A percentile compares a stretch with the other conserved stretches of the same genome.
Evolutionary conservation across 2,329 filamentous ascomycete species (phyloP).

Genomic region (Colletotrichum sp.): DNA sequence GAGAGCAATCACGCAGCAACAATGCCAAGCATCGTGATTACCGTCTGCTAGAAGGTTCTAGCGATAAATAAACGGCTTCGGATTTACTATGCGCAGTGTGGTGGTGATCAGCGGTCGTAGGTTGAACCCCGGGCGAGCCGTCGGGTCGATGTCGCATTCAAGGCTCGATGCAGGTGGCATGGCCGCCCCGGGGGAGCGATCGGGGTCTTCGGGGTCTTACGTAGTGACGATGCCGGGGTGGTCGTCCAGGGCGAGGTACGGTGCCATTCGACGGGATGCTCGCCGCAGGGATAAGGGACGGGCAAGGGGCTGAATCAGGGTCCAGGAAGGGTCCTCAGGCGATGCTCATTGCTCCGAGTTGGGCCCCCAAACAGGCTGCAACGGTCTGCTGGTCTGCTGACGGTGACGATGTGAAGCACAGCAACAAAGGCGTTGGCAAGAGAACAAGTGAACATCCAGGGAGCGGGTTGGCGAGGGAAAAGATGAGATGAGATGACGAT

Average conservation of each 20-base stretch:
- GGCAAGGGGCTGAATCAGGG: slow-evolving; percentile 20
- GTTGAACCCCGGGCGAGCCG: not conserved
- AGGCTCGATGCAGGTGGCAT: slow-evolving; percentile 9
- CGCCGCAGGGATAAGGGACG: slow-evolving; percentile 8
- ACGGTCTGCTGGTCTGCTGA: not conserved
- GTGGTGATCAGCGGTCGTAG: not conserved
- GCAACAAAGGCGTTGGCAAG: not conserved
- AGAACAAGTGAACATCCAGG: not conserved
- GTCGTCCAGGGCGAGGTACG: not conserved
- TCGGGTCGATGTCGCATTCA: slow-evolving; percentile 6
- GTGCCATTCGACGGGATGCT: not conserved
- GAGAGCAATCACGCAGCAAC: not conserved
- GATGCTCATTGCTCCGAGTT: not conserved
- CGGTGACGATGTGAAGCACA: not conserved
- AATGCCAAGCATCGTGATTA: not conserved
- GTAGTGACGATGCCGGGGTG: not conserved
- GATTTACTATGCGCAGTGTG: not conserved
- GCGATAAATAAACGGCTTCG: not conserved
- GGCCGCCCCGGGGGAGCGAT: slow-evolving; percentile 3
- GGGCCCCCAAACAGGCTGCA: not conserved
- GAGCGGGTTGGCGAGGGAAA: not conserved
- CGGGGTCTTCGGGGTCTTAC: slow-evolving; percentile 12
- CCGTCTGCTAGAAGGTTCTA: slow-evolving; percentile 3
- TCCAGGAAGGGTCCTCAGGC: slow-evolving; percentile 1
- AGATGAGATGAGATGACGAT: slow-evolving; percentile 7